Percentiles rank a stretch among this genome's conserved stretches.
phyloP scores from a whole-genome alignment of 768 basidiomycete species.

The Coprinopsis strossmayeri region DNA sequence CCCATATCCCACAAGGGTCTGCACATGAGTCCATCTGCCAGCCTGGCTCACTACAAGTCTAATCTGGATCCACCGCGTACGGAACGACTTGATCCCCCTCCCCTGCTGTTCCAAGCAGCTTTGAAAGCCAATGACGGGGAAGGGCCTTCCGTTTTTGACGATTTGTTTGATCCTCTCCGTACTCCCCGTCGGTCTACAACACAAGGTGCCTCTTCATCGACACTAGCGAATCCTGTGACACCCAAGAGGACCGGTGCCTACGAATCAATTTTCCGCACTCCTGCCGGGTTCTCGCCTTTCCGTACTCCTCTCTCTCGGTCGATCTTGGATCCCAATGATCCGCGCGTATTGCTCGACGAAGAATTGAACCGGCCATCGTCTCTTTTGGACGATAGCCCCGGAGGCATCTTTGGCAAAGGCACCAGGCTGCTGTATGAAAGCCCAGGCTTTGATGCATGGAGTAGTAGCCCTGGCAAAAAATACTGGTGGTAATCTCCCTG shows the following conservation, averaged over 20 bases:
- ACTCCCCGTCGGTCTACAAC: slow-evolving; percentile 27
- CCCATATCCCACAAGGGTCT: slow-evolving; percentile 63
- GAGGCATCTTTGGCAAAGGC: slow-evolving; percentile 57
- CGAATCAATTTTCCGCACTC: slow-evolving; percentile 30
- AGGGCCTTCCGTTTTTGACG: slow-evolving; percentile 8
- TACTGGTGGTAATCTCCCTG: slow-evolving; percentile 31
- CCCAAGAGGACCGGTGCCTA: slow-evolving; percentile 31
- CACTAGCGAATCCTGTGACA: slow-evolving; percentile 25
- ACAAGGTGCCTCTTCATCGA: slow-evolving; percentile 1
- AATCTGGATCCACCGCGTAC: slow-evolving; percentile 58
- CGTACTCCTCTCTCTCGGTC: slow-evolving; percentile 43
- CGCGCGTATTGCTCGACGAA: slow-evolving; percentile 60
- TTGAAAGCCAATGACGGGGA: slow-evolving; percentile 12
- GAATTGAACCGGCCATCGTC: slow-evolving; percentile 56
- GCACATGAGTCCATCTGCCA: slow-evolving; percentile 63
- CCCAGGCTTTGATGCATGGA: slow-evolving; percentile 43
- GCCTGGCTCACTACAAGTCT: slow-evolving; percentile 62
- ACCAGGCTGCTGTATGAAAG: slow-evolving; percentile 66
- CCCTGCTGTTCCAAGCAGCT: slow-evolving; percentile 9
- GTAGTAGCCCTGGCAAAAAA: slow-evolving; percentile 50
- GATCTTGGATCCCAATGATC: slow-evolving; percentile 70
- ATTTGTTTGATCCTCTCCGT: slow-evolving; percentile 24
- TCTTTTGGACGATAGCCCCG: slow-evolving; percentile 52
- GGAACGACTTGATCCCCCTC: slow-evolving; percentile 19
- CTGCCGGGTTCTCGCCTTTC: slow-evolving; percentile 27